Evolutionary conservation across 768 basidiomycete species (phyloP), one percentile per base, ranked within the genome.

Genomic region (Boletus edulis): DNA sequence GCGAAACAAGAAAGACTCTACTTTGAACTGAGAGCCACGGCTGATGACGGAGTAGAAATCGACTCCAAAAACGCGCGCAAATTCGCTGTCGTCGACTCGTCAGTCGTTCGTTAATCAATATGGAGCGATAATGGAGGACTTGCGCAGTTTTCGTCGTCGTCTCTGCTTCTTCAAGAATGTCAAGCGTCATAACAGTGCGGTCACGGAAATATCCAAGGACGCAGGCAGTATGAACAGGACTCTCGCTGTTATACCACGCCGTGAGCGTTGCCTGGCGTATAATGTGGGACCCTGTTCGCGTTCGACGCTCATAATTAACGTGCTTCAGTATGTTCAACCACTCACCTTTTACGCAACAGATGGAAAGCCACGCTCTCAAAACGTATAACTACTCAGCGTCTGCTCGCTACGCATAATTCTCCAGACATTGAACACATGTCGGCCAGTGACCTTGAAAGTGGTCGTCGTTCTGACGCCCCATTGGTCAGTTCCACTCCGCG

Each of bases 1-100:
- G 18, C 95, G 86, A 70, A 97, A 95, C 88, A 99, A 88, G 75
- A 99, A 96, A 0, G 94, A 94, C 74, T 99, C 97, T 27, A 98
- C 97, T 73, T 98, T 99, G 78, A 94, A 98, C 65, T 99, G 97
- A 1, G 94, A 97, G 0, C 97, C 97, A 32, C 97, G 84, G 56
- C 84, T 94, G 58, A 97, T 82, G 32, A 98, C 95, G 4, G 94
- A 97, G 66, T 87, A 91, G 68, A 98, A 98, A 72, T 99, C 97
- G 42, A 99, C 87, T 1, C 97, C 96, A 60, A 97, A 98, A 7
- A 98, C 92, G 11, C 97, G 85, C 39, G 97, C 95, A 64, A 98
- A 98, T 70, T 99, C 97, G 14, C 96, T 98, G 64, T 22, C 29
- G n/a, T 54, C 2, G 38, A 42, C 14, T 1, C 7, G 18, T 62